Evolutionary conservation across 768 basidiomycete genomes (phyloP).

Genomic region (Amanita fuliginea): DNA sequence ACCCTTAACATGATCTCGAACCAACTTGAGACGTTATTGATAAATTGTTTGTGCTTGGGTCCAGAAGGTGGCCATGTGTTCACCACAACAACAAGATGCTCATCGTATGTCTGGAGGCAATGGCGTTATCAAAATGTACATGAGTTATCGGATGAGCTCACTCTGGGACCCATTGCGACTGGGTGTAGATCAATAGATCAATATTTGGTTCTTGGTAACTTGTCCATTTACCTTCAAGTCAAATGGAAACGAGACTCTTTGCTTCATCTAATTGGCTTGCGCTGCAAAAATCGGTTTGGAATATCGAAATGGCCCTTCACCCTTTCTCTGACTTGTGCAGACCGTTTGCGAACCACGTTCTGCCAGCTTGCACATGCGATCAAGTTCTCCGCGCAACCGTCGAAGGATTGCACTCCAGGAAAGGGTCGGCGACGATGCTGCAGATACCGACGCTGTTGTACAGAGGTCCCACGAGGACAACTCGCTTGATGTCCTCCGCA

Average conservation of each 20-base stretch:
- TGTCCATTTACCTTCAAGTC: background rate
- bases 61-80: slow-evolving; percentile 5
- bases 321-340: background rate
- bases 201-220: background rate
- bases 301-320: background rate
- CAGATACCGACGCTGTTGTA: background rate
- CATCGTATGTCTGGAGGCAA: background rate
- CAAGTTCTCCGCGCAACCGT: slow-evolving; percentile 9
- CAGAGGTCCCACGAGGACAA: slow-evolving; percentile 28
- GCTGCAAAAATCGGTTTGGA: slow-evolving; percentile 30
- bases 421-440: background rate
- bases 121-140: background rate
- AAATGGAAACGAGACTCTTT: background rate
- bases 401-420: slow-evolving; percentile 1
- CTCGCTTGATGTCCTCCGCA: slow-evolving; percentile 31
- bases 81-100: slow-evolving; percentile 4
- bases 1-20: slow-evolving; percentile 3
- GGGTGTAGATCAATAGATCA: background rate
- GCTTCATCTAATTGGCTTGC: slow-evolving; percentile 53
- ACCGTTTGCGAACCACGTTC: slow-evolving; percentile 5
- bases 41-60: background rate
- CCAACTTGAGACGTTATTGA: slow-evolving; percentile 4
- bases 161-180: background rate
- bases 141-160: background rate
- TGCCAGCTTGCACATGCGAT: slow-evolving; percentile 5